Evolutionary conservation across 1,139 yeast species (phyloP), one percentile per base, ranked within the genome.

Genomic region (Debaryomycetaceae sp.): DNA sequence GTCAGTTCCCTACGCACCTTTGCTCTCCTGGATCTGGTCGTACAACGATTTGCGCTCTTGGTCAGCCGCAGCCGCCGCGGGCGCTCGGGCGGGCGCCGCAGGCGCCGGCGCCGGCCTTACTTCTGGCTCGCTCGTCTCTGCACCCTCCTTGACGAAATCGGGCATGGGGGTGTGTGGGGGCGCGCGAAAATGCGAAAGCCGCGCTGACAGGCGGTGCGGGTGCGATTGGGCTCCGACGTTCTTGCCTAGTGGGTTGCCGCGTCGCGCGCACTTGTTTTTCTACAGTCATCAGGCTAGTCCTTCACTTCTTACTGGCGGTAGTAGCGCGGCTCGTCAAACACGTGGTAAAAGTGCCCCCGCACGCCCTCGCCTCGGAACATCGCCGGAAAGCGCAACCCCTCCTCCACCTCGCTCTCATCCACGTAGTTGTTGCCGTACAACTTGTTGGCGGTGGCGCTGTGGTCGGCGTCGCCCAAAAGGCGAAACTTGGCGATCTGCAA

Each of bases 401-500:
- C 71, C 10, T 76, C 75, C 16, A 86, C 78, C 16, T 69, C 64
- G 15, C 53, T 53, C 50, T 83, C 91, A 15, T 58, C 59, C 16
- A 82, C 56, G 42, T 69, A 73, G 35, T 66, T 59, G 46, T 78
- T 72, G 5, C 78, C 75, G 45, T 81, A 80, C 34, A 67, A 58
- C 17, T 15, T 16, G 23, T 69, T 73, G 30, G 50, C 48, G 16
- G 51, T 55, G n/a, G 15, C n/a, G 7, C 51, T 42, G 37, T 48
- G 52, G 43, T 62, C 64, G 17, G 69, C 70, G 10, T 72, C 65
- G 18, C 56, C 49, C 28, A 81, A 68, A 25, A 79, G 67, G 48
- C 80, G 80, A 65, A 91, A 91, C 56, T 91, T 89, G 34, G 95
- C 98, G 25, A 86, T 83, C 62, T 91, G 98, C 35, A 91, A 75